These are phyloP conservation scores for Cyphellophora attinorum DNA, from an alignment of 2,329 filamentous ascomycete species.

Conservation along the genomic window DNA sequence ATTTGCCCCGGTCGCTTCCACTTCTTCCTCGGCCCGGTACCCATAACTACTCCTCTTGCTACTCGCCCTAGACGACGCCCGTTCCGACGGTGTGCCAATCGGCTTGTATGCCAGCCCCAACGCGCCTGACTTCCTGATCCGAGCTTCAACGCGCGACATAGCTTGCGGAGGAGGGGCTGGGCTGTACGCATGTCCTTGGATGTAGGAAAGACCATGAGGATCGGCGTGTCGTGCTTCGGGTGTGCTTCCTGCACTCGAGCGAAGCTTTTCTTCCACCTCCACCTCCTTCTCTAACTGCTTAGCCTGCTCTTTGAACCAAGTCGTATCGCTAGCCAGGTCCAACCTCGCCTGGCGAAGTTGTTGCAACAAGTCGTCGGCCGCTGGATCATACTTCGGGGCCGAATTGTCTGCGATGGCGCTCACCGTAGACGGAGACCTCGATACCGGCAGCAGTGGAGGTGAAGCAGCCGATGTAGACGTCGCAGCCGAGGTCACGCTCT, in stretches of 20 bases:
- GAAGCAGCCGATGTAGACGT: not conserved
- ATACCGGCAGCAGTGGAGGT: not conserved
- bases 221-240: slow-evolving; percentile 4
- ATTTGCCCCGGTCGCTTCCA: slow-evolving; percentile 1
- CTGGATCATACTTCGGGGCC: not conserved
- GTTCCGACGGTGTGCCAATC: no score
- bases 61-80: no score
- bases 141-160: slow-evolving; percentile 34
- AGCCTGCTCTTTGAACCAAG: slow-evolving; percentile 20
- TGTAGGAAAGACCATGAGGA: slow-evolving; percentile 2
- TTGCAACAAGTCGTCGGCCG: slow-evolving; percentile 19
- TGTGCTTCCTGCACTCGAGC: slow-evolving; percentile 17
- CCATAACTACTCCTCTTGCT: slow-evolving; percentile 13
- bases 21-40: slow-evolving; percentile 8
- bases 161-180: no score
- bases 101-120: slow-evolving; percentile 31
- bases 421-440: slow-evolving; percentile 2
- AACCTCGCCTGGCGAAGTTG: slow-evolving; percentile 20
- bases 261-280: slow-evolving; percentile 16
- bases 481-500: no score
- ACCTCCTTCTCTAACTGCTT: slow-evolving; percentile 14
- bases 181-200: slow-evolving; percentile 31
- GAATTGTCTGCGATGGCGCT: slow-evolving; percentile 1
- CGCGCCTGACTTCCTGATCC: slow-evolving; percentile 32
- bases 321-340: slow-evolving; percentile 18